Percentiles rank a stretch among this genome's conserved stretches.
Evolutionary conservation across 2,329 filamentous ascomycete genomes (phyloP).

Genomic region (Talaromyces funiculosus): DNA sequence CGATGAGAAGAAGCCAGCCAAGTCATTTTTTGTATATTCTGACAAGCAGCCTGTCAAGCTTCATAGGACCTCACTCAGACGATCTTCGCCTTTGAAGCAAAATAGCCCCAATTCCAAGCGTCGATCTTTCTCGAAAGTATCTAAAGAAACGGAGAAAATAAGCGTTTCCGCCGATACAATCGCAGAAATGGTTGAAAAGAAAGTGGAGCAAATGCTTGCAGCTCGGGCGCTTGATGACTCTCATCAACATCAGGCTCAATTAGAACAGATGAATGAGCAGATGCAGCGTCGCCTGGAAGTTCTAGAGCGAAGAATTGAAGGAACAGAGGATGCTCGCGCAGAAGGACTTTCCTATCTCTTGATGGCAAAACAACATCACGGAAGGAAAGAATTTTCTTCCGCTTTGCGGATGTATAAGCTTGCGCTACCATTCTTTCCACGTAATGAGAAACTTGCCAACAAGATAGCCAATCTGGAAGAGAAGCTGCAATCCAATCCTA

Average conservation of each 20-base stretch:
- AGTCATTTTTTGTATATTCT: conserved; percentile 81
- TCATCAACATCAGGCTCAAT: conserved; percentile 36
- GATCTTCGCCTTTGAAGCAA: conserved; percentile 37
- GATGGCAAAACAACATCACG: conserved; percentile 88
- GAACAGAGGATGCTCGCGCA: conserved; percentile 66
- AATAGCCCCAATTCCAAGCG: conserved; percentile 35
- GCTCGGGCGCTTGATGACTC: conserved; percentile 60
- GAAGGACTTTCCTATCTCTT: conserved; percentile 80
- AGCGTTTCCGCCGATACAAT: conserved; percentile 67
- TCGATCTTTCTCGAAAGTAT: conserved; percentile 46
- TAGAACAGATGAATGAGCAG: conserved; percentile 62
- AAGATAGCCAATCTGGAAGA: conserved; percentile 54
- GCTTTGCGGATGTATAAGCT: conserved; percentile 82
- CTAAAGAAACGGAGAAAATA: conserved; percentile 24
- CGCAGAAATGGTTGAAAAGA: conserved; percentile 86
- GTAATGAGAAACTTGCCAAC: conserved; percentile 65
- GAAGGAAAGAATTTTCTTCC: conserved; percentile 68
- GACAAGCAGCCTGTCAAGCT: conserved; percentile 53
- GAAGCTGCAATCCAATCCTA: conserved; percentile 35
- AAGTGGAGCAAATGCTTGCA: conserved; percentile 82
- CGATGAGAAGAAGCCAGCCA: conserved; percentile 64
- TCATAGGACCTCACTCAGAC: conserved; percentile 41
- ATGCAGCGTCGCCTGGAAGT: conserved; percentile 76
- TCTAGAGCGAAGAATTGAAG: conserved; percentile 78
- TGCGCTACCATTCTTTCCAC: conserved; percentile 78